Evolutionary conservation across 179 eudicot genomes (phyloP), one percentile per base, ranked within the genome.

Genomic region (Silene coronaria): DNA sequence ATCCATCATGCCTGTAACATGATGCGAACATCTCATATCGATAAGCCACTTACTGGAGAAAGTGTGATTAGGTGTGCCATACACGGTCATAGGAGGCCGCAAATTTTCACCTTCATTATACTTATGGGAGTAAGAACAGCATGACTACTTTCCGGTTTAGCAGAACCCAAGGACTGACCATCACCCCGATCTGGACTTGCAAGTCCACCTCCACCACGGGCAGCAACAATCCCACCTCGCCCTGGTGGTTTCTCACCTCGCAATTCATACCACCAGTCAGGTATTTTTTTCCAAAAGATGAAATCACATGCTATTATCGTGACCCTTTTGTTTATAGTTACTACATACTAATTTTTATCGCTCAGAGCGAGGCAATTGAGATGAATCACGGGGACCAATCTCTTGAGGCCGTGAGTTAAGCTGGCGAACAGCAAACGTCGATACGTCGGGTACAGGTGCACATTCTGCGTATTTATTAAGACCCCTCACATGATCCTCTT

Each of bases 261-360:
- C 0, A 69, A n/a, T 2, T 42, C 72, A 36, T 69, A 36, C 28
- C 30, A 69, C 72, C 72, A 69, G 5, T 69, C 72, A 1, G 72
- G 72, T 9, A 69, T 0, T 9, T 69, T 57, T 0, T 42, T 42
- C 72, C 57, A 69, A 1, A 0, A 69, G 14, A 0, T 36, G 27
- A 21, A 69, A 69, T 22, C 72, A 69, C 72, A 69, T 69, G 10
- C 17, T 19, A 1, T 17, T 0, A 8, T 69, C 72, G 13, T 69
- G 72, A 0, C 72, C 72, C n/a, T 16, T 1, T 2, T 12, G 27
- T 6, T 69, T 38, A 6, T 57, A 69, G 21, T 42, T 57, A 2
- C 12, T 7, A 5, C 72, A 69, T 3, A 9, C 3, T 4, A 69
- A 10, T 42, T 21, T 36, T 2, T 4, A 0, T 0, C 55, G 72